These are phyloP conservation scores for Cicer bijugum DNA, from an alignment of 306 rosid species.

Conservation along the genomic window DNA sequence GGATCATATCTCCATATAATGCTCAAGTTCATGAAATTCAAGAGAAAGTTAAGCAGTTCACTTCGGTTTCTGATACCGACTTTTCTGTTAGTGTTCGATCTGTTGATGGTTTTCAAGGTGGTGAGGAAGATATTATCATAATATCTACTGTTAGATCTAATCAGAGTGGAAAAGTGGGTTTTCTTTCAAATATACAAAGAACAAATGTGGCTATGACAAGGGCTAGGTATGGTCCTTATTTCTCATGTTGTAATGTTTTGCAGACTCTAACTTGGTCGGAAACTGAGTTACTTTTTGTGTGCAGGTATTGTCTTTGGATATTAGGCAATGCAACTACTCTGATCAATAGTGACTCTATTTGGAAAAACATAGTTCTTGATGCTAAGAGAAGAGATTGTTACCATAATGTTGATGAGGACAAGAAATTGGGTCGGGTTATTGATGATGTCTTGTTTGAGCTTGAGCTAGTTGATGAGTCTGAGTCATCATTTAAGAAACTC, in stretches of 20 bases:
- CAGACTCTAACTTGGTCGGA: neutral
- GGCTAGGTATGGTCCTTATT: constrained; percentile 51
- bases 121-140: constrained; percentile 67
- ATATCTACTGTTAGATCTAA: constrained; percentile 56
- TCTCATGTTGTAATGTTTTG: neutral
- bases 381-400: constrained; percentile 54
- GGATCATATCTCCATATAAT: constrained; percentile 66
- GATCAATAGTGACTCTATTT: constrained; percentile 40
- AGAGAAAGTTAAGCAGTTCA: constrained; percentile 46
- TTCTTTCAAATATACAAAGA: constrained; percentile 57
- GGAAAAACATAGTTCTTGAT: constrained; percentile 53
- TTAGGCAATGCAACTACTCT: constrained; percentile 61
- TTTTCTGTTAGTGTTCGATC: constrained; percentile 61
- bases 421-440: constrained; percentile 47
- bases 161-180: constrained; percentile 54
- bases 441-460: constrained; percentile 38
- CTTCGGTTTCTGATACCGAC: neutral
- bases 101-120: constrained; percentile 76
- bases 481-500: constrained; percentile 35
- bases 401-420: constrained; percentile 56
- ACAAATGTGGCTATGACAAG: constrained; percentile 68
- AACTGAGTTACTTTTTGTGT: neutral
- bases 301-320: constrained; percentile 62
- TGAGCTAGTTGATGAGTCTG: constrained; percentile 13
- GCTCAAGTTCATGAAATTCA: constrained; percentile 62